Evolutionary conservation across 371 early-diverging fungal genomes (phyloP).

Genomic region (Circinella umbellata): DNA sequence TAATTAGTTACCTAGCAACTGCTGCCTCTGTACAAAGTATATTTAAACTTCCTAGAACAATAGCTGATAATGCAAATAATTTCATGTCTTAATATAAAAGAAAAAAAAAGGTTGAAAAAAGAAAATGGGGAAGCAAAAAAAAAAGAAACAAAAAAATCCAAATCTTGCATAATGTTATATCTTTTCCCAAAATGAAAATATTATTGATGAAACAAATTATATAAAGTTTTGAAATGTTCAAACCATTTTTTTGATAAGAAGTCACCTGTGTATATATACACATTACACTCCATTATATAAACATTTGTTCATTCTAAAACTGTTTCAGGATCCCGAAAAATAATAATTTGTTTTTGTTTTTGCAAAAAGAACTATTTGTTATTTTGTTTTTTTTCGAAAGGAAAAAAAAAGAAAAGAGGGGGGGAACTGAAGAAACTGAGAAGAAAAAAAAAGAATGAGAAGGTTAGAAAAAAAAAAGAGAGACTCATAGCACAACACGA

Average conservation of each 20-base stretch:
- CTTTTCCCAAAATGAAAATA: too few relatives aligned
- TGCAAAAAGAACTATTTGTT: not conserved
- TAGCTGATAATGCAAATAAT: slow-evolving; percentile 35
- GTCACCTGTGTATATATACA: too few relatives aligned
- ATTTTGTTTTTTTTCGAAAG: not conserved
- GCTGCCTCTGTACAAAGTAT: slow-evolving; percentile 29
- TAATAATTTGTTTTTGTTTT: not conserved
- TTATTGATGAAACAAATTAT: not conserved
- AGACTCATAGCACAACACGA: not conserved
- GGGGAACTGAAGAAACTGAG: not conserved
- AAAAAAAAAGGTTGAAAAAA: slow-evolving; percentile 5
- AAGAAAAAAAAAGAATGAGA: not conserved
- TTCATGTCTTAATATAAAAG: slow-evolving; percentile 28
- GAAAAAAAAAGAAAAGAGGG: not conserved
- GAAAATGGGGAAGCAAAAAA: slow-evolving; percentile 19
- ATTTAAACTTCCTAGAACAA: slow-evolving; percentile 26
- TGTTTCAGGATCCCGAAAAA: not conserved
- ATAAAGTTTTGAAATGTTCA: too few relatives aligned
- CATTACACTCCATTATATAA: too few relatives aligned
- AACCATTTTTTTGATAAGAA: too few relatives aligned
- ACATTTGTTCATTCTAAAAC: too few relatives aligned
- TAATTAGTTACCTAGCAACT: slow-evolving; percentile 29
- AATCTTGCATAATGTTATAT: not conserved
- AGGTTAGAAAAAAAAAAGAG: not conserved
- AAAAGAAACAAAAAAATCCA: slow-evolving; percentile 9